Percentiles rank a stretch among this genome's conserved stretches.
Evolutionary conservation across 1,284 basidiomycete genomes (phyloP).

Genomic region (Ganoderma lucidum): DNA sequence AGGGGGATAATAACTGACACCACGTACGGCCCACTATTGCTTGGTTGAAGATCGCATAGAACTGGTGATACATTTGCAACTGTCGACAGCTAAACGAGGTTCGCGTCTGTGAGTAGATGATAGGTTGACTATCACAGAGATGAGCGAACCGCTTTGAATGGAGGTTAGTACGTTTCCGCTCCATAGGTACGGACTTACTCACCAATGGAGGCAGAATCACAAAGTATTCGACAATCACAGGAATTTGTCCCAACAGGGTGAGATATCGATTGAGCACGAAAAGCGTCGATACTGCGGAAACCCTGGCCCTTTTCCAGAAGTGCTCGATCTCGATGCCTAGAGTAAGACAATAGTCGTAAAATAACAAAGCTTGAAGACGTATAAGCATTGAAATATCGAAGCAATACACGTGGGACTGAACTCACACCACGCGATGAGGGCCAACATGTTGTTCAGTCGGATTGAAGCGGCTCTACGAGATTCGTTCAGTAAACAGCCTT

Average conservation of each 20-base stretch:
- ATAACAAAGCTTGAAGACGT: conserved; percentile 16
- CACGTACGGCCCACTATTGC: conserved; percentile 23
- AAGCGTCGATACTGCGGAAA: conserved; percentile 26
- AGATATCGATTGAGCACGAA: conserved; percentile 31
- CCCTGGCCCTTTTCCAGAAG: conserved; percentile 24
- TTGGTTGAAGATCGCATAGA: conserved; percentile 23
- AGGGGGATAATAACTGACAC: neutral
- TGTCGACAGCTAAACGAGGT: conserved; percentile 23
- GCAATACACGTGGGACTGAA: neutral
- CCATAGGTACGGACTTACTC: conserved; percentile 1
- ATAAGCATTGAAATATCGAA: conserved; percentile 1
- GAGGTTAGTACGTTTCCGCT: neutral
- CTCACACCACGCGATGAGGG: conserved; percentile 19
- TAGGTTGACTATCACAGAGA: neutral
- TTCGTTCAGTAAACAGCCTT: neutral
- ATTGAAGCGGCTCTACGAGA: conserved; percentile 15
- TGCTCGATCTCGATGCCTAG: conserved; percentile 19
- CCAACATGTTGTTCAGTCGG: conserved; percentile 20
- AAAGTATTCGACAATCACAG: conserved; percentile 32
- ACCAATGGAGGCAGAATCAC: conserved; percentile 19
- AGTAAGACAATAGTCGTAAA: conserved; percentile 23
- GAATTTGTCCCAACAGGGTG: conserved; percentile 29
- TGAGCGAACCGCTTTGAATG: conserved; percentile 11
- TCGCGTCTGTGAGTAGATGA: neutral
- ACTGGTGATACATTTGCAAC: conserved; percentile 27